These are phyloP conservation scores for Apiotrichum gamsii DNA, from an alignment of 1,284 basidiomycete genomes.

Conservation along the genomic window DNA sequence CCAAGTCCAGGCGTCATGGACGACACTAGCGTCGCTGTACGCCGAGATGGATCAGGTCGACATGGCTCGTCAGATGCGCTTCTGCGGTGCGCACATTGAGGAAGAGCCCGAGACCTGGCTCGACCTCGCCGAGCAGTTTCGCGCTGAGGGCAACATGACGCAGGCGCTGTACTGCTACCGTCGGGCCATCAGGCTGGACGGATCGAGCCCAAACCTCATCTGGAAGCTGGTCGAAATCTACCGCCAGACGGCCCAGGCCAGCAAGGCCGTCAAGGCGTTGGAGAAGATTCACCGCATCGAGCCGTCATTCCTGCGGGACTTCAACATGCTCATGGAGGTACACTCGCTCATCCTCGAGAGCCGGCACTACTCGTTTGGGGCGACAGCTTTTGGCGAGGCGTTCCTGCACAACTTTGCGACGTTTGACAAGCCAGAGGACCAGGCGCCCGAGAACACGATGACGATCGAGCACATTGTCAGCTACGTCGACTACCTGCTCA, in stretches of 20 bases:
- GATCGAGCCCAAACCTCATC: slow-evolving; percentile 72
- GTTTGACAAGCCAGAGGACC: slow-evolving; percentile 24
- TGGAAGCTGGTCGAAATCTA: slow-evolving; percentile 86
- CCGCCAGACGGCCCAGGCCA: slow-evolving; percentile 64
- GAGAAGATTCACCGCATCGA: slow-evolving; percentile 57
- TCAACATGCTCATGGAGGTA: slow-evolving; percentile 71
- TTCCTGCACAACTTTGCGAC: slow-evolving; percentile 52
- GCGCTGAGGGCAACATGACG: slow-evolving; percentile 64
- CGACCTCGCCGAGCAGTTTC: slow-evolving; percentile 65
- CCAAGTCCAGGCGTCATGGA: slow-evolving; percentile 75
- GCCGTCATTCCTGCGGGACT: slow-evolving; percentile 70
- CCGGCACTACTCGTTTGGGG: slow-evolving; percentile 59
- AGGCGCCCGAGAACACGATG: slow-evolving; percentile 27
- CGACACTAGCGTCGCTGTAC: slow-evolving; percentile 73
- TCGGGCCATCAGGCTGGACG: slow-evolving; percentile 73
- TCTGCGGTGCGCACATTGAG: slow-evolving; percentile 83
- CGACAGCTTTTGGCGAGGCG: slow-evolving; percentile 60
- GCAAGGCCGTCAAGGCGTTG: slow-evolving; percentile 70
- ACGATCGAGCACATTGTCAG: slow-evolving; percentile 55
- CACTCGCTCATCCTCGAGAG: slow-evolving; percentile 69
- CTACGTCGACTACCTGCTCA: slow-evolving; percentile 75
- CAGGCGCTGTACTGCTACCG: slow-evolving; percentile 89
- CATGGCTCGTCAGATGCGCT: slow-evolving; percentile 72
- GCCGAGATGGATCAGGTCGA: slow-evolving; percentile 61
- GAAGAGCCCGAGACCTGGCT: slow-evolving; percentile 85